Evolutionary conservation across 208 protist species (phyloP).

Genomic region (Porcisia deanei): DNA sequence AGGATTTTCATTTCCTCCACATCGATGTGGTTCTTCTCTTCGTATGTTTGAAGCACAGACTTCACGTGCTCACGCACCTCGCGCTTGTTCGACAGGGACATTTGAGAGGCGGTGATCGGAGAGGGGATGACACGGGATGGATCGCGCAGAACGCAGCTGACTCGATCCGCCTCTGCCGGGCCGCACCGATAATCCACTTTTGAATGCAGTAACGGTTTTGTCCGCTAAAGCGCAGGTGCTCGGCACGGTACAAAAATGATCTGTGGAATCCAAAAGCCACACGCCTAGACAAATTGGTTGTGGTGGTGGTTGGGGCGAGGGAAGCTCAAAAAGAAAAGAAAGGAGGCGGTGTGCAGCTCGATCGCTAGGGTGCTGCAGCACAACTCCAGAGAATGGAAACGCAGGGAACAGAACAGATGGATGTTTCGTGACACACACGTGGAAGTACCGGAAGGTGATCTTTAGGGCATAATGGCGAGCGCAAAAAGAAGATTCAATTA

Average conservation of each 20-base stretch:
- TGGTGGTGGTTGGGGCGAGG: neutral
- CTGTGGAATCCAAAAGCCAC: neutral
- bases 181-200: neutral
- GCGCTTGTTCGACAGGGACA: slow-evolving; percentile 59
- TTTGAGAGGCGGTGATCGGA: neutral
- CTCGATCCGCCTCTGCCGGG: neutral
- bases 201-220: neutral
- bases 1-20: slow-evolving; percentile 64
- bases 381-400: neutral
- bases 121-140: too few relatives aligned
- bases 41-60: slow-evolving; percentile 45
- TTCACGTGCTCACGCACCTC: slow-evolving; percentile 76
- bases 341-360: neutral
- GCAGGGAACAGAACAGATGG: neutral
- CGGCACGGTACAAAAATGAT: neutral
- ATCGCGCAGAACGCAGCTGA: neutral
- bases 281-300: neutral
- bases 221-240: neutral
- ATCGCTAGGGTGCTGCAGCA: neutral
- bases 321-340: neutral
- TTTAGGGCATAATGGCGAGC: neutral
- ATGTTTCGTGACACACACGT: neutral
- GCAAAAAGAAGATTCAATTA: neutral
- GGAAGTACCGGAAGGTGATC: neutral
- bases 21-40: slow-evolving; percentile 52